Conservation (phyloP, 73 alveolate species). For the Diophrys appendiculata region DNA sequence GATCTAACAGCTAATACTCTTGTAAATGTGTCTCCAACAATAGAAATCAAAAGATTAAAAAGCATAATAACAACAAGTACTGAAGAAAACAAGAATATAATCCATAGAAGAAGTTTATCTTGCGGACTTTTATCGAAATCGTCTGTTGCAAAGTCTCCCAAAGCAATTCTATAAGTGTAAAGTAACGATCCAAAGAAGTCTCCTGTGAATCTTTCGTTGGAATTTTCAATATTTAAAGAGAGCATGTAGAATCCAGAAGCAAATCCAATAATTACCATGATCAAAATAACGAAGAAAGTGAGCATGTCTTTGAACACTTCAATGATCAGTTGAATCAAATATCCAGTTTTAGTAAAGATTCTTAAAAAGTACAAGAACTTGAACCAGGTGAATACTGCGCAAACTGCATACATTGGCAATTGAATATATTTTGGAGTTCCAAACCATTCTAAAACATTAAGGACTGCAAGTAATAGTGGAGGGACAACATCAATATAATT, state of each 20-base stretch:
- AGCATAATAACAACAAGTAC: neutral
- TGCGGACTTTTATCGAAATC: neutral
- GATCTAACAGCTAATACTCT: no score
- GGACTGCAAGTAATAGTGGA: conserved; percentile 10
- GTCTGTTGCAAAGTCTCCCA: conserved; percentile 4
- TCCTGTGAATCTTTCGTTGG: neutral
- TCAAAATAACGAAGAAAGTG: conserved; percentile 7
- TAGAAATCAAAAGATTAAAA: neutral
- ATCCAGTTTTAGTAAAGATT: conserved; percentile 19
- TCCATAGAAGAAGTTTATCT: neutral
- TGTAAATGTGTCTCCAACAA: neutral
- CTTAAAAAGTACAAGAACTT: conserved; percentile 36
- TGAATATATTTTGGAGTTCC: neutral
- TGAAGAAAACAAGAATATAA: neutral
- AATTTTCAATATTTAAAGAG: neutral
- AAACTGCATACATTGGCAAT: conserved; percentile 1
- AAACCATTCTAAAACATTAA: neutral
- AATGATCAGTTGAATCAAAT: conserved; percentile 11
- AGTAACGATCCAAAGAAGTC: neutral
- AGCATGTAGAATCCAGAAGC: neutral
- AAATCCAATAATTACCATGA: neutral
- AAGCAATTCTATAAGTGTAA: neutral
- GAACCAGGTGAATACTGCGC: conserved; percentile 27
- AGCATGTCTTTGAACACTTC: conserved; percentile 23
- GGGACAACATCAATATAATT: conserved; percentile 42